Percentiles rank a stretch among this genome's conserved stretches.
phyloP scores from a whole-genome alignment of 2,329 filamentous ascomycete species.

The Pseudogymnoascus sp. region DNA sequence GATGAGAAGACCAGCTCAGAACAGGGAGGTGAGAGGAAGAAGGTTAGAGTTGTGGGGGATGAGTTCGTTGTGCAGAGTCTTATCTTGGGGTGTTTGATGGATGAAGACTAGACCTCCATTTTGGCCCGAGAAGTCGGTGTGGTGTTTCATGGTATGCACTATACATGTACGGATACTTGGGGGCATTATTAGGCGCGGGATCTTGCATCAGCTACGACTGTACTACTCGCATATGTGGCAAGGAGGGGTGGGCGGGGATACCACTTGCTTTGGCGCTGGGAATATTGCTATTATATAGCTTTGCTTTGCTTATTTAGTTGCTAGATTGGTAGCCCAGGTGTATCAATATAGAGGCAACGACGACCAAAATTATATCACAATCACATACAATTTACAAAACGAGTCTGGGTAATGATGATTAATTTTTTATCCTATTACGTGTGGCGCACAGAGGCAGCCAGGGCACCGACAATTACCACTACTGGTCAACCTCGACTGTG shows the following conservation, averaged over 20 bases:
- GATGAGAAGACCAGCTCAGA: constrained; percentile 20
- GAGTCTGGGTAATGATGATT: neutral
- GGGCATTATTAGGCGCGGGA: neutral
- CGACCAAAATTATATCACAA: neutral
- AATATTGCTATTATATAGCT: neutral
- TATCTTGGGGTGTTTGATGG: constrained; percentile 54
- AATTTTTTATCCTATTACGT: neutral
- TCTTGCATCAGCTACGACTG: constrained; percentile 4
- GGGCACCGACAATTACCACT: neutral
- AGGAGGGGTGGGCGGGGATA: neutral
- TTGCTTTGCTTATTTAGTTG: neutral
- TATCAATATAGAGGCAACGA: neutral
- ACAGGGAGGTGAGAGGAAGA: constrained; percentile 36
- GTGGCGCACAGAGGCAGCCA: neutral
- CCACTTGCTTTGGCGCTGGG: constrained; percentile 1
- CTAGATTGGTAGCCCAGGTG: neutral
- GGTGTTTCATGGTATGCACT: neutral
- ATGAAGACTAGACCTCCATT: neutral
- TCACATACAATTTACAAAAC: neutral
- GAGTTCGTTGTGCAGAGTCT: constrained; percentile 89
- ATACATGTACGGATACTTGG: neutral
- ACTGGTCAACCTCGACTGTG: constrained; percentile 6
- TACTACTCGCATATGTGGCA: neutral
- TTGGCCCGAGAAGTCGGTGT: neutral
- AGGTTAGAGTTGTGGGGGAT: constrained; percentile 63